Base-by-base conservation (phyloP, 1,284 basidiomycete species). In the Polyporus tsugae region DNA sequence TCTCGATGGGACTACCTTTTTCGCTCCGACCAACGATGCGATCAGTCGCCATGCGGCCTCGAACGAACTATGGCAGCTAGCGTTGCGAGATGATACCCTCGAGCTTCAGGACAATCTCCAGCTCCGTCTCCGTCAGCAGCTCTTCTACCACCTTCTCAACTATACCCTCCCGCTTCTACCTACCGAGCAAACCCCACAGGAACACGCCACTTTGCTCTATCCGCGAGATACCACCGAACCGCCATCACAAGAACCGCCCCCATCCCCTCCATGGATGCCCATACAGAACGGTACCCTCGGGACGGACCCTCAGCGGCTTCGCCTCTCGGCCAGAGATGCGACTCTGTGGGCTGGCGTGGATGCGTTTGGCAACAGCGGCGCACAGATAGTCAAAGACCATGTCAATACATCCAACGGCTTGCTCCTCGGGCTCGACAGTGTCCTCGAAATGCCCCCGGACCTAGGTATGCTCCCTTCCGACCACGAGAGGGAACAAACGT, bases 121-220 rank as follows among this genome's bases (percentile, higher is more conserved):
- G 65, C 89, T 94, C 73, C 82, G 88, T 67, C 88, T 98, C 60
- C 87, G 97, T 58, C 96, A 98, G 78, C 93, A 96, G 75, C 86
- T 99, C 60, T 92, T 99, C 75, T 99, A 99, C 78, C 98, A 99
- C 80, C 81, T 99, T 55, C 84, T 99, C 72, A 99, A 99, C 81
- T 92, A 91, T 78, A 90, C 94, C 1, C 79, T 98, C 17, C 77
- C 84, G 19, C 76, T 76, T 35, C 75, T 88, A 44, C 88, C 89
- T 10, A 70, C 75, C 36, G 77, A 82, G 6, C 72, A 82, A 58
- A 80, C 73, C 63, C 66, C 83, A 5, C 78, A 81, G 41, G 82
- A 85, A 15, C 84, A 89, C 79, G 76, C 84, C 73, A 95, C 95
- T 0, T 82, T 95, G 4, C 90, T 92, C 72, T 96, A 85, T 80